Percentiles rank a stretch among this genome's conserved stretches.
Evolutionary conservation across 805 yeast genomes (phyloP).

Genomic region (Debaryomyces prosopidis): DNA sequence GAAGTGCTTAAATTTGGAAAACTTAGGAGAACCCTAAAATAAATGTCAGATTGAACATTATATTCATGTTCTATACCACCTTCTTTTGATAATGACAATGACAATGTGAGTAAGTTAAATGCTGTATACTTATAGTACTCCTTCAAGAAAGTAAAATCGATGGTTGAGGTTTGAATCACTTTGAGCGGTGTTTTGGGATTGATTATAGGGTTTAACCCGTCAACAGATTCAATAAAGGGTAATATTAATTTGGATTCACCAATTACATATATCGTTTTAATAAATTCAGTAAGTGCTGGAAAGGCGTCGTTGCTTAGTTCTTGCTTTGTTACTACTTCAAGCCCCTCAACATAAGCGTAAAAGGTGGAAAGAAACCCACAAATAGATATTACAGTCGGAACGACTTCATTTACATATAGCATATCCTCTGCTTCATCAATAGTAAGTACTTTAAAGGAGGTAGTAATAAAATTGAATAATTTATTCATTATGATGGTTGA

Average conservation of each 20-base stretch:
- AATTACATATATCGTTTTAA: constrained; percentile 14
- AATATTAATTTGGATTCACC: constrained; percentile 18
- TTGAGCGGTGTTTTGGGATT: constrained; percentile 23
- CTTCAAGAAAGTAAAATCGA: constrained; percentile 19
- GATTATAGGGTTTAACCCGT: constrained; percentile 8
- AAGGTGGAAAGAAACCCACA: not conserved
- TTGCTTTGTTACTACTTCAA: not conserved
- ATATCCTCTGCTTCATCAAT: constrained; percentile 11
- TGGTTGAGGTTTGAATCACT: constrained; percentile 10
- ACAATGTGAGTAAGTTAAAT: constrained; percentile 22
- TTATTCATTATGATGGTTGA: not conserved
- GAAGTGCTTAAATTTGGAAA: constrained; percentile 20
- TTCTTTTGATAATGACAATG: constrained; percentile 14
- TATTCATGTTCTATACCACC: constrained; percentile 7
- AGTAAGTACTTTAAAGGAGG: not conserved
- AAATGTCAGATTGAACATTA: constrained; percentile 19
- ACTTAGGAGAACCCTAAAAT: constrained; percentile 22
- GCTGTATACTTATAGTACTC: constrained; percentile 28
- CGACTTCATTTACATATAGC: constrained; percentile 2
- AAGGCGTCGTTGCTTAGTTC: constrained; percentile 8
- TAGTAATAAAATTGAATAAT: not conserved
- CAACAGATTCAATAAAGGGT: constrained; percentile 10
- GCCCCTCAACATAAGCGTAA: not conserved
- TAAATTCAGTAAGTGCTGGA: constrained; percentile 16
- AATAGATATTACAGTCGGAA: not conserved